phyloP scores from a whole-genome alignment of 352 stramenopile genomes.

The Globisporangium polare region DNA sequence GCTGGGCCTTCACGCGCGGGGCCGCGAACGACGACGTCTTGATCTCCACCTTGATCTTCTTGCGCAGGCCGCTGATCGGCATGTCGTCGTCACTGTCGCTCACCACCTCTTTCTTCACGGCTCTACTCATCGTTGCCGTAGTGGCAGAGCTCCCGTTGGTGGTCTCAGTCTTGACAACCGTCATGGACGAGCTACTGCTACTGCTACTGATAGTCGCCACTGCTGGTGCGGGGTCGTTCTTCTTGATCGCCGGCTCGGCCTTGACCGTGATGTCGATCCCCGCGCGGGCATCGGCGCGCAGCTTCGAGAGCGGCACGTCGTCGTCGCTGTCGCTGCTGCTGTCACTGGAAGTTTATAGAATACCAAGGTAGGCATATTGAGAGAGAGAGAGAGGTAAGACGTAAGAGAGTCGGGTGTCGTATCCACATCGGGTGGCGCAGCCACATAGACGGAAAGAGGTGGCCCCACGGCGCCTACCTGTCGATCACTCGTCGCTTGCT shows the following conservation, averaged over 20 bases:
- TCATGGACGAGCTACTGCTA: neutral
- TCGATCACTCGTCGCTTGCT: constrained; percentile 33
- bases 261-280: constrained; percentile 19
- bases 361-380: too few relatives aligned
- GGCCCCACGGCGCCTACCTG: constrained; percentile 23
- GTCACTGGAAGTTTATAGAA: neutral
- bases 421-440: neutral
- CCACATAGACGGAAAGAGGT: neutral
- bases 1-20: constrained; percentile 23
- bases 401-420: too few relatives aligned
- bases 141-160: constrained; percentile 2
- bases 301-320: constrained; percentile 69
- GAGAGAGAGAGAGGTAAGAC: too few relatives aligned
- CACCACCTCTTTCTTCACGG: constrained; percentile 27
- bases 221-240: neutral
- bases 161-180: constrained; percentile 22
- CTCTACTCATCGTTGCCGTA: constrained; percentile 13
- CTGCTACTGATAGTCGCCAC: neutral
- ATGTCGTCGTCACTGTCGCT: constrained; percentile 76
- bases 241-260: constrained; percentile 22
- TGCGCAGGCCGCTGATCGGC: constrained; percentile 62
- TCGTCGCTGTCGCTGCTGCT: constrained; percentile 80
- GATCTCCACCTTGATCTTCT: constrained; percentile 58
- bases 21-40: neutral
- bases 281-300: constrained; percentile 32